Base-by-base conservation (phyloP, 2,329 filamentous ascomycete species). In the Diplocarpon rosae region DNA sequence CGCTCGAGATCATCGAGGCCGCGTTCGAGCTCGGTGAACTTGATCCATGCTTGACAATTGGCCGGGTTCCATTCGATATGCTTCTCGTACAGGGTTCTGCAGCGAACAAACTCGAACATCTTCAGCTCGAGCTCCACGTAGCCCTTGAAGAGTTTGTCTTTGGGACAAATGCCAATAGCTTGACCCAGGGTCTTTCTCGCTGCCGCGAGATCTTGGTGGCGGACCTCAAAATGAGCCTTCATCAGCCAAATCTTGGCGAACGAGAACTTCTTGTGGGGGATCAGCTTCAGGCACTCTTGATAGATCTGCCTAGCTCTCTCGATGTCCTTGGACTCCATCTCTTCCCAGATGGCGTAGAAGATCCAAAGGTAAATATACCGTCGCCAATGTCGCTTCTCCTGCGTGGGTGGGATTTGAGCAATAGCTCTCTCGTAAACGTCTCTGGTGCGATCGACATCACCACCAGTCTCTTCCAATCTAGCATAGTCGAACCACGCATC, bases 281-380 rank as follows among this genome's bases (percentile, higher is more conserved):
- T 82, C 37, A 96, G 68, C 49, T 83, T 82, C 37, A 96, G 66
- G 56, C 87, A 94, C 53, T 92, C 85, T 54, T 82, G 79, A 68
- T 96, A 98, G 50, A 98, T 87, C 61, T 95, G 86, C 14, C 84
- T 76, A 15, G 90, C 85, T 36, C 92, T 77, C 20, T 83, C 77
- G 17, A 77, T 60, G 57, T 96, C 87, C 54, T 83, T 81, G 30
- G 81, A 83, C 52, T 90, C 83, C 63, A 85, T 80, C 64, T 98
- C 92, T 63, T 96, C 92, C 78, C 85, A 96, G 14, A 95, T 69
- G 9, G 92, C 92, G 64, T 96, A 98, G 66, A 96, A 95, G 35
- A 96, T 78, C 87, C 90, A 98, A 1, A 98, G 75, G 61, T 96
- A 98, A 48, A 98, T 93, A 64, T 98, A 98, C 30, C 92, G 75